Evolutionary conservation across 345 rosid genomes (phyloP).

Genomic region (Durio zibethinus): DNA sequence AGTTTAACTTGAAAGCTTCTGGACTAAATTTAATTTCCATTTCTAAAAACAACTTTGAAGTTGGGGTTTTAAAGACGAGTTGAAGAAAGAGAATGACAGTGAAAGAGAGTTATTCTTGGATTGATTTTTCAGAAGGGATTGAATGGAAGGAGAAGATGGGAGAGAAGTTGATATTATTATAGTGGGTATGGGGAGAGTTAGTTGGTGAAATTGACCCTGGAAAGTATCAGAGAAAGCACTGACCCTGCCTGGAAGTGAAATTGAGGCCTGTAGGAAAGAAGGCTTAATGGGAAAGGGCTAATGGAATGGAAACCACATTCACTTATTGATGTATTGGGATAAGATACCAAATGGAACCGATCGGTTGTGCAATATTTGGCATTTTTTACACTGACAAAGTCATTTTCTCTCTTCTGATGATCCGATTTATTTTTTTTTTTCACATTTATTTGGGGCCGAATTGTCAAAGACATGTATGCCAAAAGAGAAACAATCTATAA

Average conservation of each 20-base stretch:
- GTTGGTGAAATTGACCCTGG: no score
- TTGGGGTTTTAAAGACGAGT: not conserved
- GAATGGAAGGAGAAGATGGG: not conserved
- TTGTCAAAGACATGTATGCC: not conserved
- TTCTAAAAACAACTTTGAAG: not conserved
- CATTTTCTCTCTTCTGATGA: not conserved
- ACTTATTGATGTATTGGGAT: not conserved
- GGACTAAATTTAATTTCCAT: conserved; percentile 20
- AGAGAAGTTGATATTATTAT: no score
- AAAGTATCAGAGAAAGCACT: no score
- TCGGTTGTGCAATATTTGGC: not conserved
- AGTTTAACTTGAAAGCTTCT: not conserved
- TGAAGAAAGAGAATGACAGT: not conserved
- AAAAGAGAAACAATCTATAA: not conserved
- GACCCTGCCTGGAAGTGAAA: not conserved
- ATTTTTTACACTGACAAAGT: not conserved
- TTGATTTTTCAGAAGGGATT: not conserved
- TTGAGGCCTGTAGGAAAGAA: not conserved
- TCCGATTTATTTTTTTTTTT: no score
- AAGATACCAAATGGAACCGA: not conserved
- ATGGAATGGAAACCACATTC: not conserved
- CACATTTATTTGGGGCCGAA: no score
- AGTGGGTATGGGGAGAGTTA: no score
- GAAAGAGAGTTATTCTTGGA: not conserved
- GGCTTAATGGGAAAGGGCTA: not conserved